Base-by-base conservation (phyloP, 139 green algal species). In the Edaphochlamys debaryana region DNA sequence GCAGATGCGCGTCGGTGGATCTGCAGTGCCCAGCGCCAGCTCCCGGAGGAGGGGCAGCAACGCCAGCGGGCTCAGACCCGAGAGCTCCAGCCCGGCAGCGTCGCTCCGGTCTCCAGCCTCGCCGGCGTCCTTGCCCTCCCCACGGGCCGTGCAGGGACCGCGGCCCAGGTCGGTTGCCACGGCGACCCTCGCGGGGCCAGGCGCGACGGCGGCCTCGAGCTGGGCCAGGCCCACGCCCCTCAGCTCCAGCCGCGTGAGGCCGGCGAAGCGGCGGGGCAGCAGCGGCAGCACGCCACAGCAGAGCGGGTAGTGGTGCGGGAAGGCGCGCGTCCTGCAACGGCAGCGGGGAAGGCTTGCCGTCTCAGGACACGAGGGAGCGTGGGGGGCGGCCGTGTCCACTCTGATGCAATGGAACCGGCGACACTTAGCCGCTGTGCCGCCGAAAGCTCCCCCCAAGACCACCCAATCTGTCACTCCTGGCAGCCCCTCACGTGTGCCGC, bases 281-380 rank as follows among this genome's bases (percentile, higher is more conserved):
- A 19, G 4, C 1, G 56, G 58, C 74, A 81, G 38, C 58, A 81
- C 40, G 40, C 70, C 74, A 11, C 0, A 29, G 27, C 29, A 30
- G 17, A 38, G 6, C 36, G 23, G 30, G 58, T 42, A 81, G 58
- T 70, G 41, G 58, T 81, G 74, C 3, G 74, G 74, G 58, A 81
- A 81, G 30, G 38, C 56, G 58, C 74, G 74, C 17, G 74, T 81
- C 40, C 74, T 81, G 74, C 52, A 3, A 20, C 29, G 27, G 29
- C 17, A 27, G 27, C 27, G 5, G 1, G 68, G 52, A 22, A 9
- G 22, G 6, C 34, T 27, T 45, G 6, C 15, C 29, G 54, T 29
- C 20, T 19, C 54, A 63, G 13, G 20, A 63, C 20, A 19, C 29
- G 54, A 5, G 13, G 54, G 20, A 63, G 29, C 19, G 20, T 63